Base-by-base conservation (phyloP, 192 early-diverging fungal species). In the Diversispora epigaea region DNA sequence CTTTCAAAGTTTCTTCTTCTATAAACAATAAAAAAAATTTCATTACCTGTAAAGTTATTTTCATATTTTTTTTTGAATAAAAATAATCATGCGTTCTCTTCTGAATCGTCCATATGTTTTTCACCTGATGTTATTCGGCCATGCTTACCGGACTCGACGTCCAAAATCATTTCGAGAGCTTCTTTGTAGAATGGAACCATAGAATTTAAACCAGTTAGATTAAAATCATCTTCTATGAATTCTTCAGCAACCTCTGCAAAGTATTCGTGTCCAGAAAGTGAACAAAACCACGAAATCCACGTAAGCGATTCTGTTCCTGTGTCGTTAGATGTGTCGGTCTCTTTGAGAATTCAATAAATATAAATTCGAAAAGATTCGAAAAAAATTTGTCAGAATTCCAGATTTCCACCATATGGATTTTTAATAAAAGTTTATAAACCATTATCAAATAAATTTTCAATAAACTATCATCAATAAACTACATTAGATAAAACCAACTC, bases 141-240 rank as follows among this genome's bases (percentile, higher is more conserved):
- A 56, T 47, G 45, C 67, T 73, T 79, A 83, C 82, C 88, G 19
- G 85, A 90, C 67, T 94, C 93, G 22, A 88, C 84, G 86, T 99
- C 97, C 71, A 99, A 84, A 71, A 99, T 97, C 89, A 94, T 92
- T 79, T 99, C 96, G 15, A 99, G 84, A 3, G 96, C 94, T 80
- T 96, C 94, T 78, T 90, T 86, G 82, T 95, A 98, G 72, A 91
- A 89, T 39, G 91, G 91, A 0, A 97, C 92, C 15, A 89, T 83
- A 17, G 89, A 83, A 78, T 84, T 85, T 19, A 99, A 87, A 52
- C 97, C 97, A n/a, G 93, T 96, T 76, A 98, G 83, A 81, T 99
- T 99, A 83, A 99, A 99, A 75, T 96, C 95, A 80, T 99, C 97
- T 77, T 94, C 91, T 71, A 98, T 95, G 75, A 90, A 92, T 15